Conservation (phyloP, 2,329 filamentous ascomycete species). For the Ceratocystis variospora region DNA sequence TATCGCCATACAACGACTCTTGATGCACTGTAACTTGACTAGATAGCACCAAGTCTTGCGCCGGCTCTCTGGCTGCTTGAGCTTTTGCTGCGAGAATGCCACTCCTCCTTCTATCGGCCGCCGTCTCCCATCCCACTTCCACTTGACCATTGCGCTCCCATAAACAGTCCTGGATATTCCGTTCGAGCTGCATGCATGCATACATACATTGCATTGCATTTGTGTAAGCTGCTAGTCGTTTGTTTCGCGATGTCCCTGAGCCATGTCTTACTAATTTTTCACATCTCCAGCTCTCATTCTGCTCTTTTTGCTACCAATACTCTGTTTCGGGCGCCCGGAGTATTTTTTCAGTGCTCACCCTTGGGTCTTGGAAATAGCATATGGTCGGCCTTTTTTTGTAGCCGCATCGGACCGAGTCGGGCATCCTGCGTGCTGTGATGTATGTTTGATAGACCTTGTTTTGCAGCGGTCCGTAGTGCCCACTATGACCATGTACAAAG, state of each 20-base stretch:
- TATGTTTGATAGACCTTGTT: neutral
- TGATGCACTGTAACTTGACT: no score
- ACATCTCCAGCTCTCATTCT: neutral
- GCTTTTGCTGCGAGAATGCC: no score
- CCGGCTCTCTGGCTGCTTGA: no score
- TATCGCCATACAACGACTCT: no score
- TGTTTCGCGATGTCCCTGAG: conserved; percentile 5
- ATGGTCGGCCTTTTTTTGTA: neutral
- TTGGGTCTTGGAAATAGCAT: neutral
- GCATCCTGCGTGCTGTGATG: conserved; percentile 3
- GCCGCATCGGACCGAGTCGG: conserved; percentile 12
- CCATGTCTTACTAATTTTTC: neutral
- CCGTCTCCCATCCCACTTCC: no score
- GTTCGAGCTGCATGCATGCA: neutral
- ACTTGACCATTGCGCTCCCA: no score
- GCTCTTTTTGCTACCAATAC: neutral
- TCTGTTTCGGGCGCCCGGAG: neutral
- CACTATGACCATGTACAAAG: neutral
- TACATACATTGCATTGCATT: neutral
- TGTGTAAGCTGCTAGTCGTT: neutral
- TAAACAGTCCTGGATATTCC: no score
- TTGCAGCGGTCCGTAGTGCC: neutral
- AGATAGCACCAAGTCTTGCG: no score
- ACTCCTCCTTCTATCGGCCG: no score
- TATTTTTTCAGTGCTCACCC: neutral